A percentile compares a stretch with the other conserved stretches of the same genome.
Evolutionary conservation across 2,329 filamentous ascomycete genomes (phyloP).

Genomic region (Gnomoniopsis sp.): DNA sequence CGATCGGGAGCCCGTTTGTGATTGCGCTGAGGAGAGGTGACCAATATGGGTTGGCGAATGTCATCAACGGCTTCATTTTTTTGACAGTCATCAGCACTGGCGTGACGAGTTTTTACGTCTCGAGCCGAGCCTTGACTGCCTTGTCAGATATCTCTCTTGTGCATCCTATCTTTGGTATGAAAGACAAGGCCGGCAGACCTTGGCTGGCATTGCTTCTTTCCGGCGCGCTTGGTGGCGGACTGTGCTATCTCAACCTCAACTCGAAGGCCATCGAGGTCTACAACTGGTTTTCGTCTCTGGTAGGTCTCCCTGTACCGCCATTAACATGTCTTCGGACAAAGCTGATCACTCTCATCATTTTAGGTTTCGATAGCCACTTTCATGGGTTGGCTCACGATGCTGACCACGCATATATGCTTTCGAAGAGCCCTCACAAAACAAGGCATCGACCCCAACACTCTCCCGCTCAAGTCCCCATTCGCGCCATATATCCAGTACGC

Average conservation of each 20-base stretch:
- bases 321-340: too few species aligned
- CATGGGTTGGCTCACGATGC: conserved; percentile 9
- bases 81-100: conserved; percentile 31
- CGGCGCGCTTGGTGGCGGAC: conserved; percentile 27
- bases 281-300: conserved; percentile 30
- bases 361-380: conserved; percentile 12
- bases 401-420: conserved; percentile 5
- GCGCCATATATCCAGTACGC: conserved; percentile 7
- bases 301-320: conserved; percentile 7
- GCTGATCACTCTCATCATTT: neutral
- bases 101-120: conserved; percentile 31
- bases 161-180: conserved; percentile 22
- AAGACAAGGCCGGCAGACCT: conserved; percentile 26
- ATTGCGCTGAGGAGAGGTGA: conserved; percentile 24
- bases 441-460: conserved; percentile 6
- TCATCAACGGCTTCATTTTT: conserved; percentile 32
- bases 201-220: conserved; percentile 28
- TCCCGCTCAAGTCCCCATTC: neutral
- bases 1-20: conserved; percentile 22
- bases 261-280: conserved; percentile 27
- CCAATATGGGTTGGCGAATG: conserved; percentile 28
- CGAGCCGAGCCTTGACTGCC: conserved; percentile 30
- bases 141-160: conserved; percentile 27
- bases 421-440: conserved; percentile 5
- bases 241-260: conserved; percentile 31